Evolutionary conservation across 2,329 filamentous ascomycete genomes (phyloP).

Genomic region (Trichoderma harzianum): DNA sequence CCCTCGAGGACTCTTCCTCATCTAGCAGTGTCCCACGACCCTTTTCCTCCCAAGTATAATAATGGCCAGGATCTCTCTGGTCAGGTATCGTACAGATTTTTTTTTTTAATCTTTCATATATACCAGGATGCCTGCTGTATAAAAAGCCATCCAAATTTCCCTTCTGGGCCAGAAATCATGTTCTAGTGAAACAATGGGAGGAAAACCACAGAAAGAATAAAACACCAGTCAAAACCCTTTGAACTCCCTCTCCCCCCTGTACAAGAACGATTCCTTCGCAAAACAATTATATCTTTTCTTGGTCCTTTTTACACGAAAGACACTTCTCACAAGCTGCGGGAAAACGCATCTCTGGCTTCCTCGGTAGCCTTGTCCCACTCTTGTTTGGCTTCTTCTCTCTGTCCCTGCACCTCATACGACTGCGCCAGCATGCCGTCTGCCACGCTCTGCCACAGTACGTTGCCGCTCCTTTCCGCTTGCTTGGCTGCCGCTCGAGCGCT

Average conservation of each 20-base stretch:
- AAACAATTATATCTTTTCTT: not conserved
- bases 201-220: constrained; percentile 3
- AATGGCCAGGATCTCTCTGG: constrained; percentile 20
- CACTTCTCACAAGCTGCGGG: constrained; percentile 28
- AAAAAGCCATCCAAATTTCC: constrained; percentile 10
- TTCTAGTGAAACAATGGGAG: constrained; percentile 2
- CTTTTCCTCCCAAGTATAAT: not conserved
- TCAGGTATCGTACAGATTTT: constrained; percentile 28
- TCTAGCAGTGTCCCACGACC: not conserved
- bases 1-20: constrained; percentile 14
- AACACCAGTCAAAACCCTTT: constrained; percentile 22
- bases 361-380: constrained; percentile 42
- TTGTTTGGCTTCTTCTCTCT: constrained; percentile 42
- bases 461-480: constrained; percentile 67
- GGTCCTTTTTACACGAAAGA: not conserved
- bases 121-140: constrained; percentile 18
- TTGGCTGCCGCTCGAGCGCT: constrained; percentile 66
- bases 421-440: constrained; percentile 75
- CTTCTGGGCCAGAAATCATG: not conserved
- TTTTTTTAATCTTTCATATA: constrained; percentile 15
- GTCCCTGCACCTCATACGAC: constrained; percentile 70
- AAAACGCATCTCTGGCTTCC: constrained; percentile 43
- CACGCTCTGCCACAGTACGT: constrained; percentile 75
- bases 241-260: constrained; percentile 18
- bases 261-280: not conserved